Evolutionary conservation across 163 green algal genomes (phyloP).

Genomic region (Scenedesmus sp.): DNA sequence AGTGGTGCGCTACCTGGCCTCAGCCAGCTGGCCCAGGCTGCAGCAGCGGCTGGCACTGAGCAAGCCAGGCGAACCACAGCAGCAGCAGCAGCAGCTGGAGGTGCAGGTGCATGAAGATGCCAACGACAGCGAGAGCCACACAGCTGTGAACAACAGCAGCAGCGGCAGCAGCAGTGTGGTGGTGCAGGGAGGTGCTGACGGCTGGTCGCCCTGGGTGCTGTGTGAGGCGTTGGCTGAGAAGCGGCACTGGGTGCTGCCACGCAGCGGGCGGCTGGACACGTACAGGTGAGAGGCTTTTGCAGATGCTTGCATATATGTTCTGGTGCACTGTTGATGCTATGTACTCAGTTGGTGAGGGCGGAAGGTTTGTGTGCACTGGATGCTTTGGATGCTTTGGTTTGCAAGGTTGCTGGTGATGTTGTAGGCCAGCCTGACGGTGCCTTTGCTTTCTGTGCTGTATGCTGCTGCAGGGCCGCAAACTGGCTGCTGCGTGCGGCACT

Average conservation of each 20-base stretch:
- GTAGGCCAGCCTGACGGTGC: too few species aligned
- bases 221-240: constrained; percentile 63
- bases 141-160: neutral
- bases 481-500: constrained; percentile 69
- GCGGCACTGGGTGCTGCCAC: constrained; percentile 62
- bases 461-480: constrained; percentile 63
- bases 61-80: constrained; percentile 23
- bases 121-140: neutral
- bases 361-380: too few species aligned
- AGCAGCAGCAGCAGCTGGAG: constrained; percentile 31
- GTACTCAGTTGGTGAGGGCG: too few species aligned
- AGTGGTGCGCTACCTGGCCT: constrained; percentile 73
- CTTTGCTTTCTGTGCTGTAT: neutral
- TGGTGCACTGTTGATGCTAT: too few species aligned
- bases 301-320: neutral
- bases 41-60: constrained; percentile 60
- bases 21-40: constrained; percentile 63
- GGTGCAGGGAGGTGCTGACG: constrained; percentile 11
- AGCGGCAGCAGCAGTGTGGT: neutral
- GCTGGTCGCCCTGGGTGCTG: constrained; percentile 55
- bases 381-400: too few species aligned
- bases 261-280: constrained; percentile 70
- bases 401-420: too few species aligned
- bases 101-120: neutral
- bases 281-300: constrained; percentile 49